A percentile compares a stretch with the other conserved stretches of the same genome.
These are phyloP conservation scores for Beauveria medogensis DNA, from an alignment of 2,329 filamentous ascomycete species.

Conservation along the genomic window DNA sequence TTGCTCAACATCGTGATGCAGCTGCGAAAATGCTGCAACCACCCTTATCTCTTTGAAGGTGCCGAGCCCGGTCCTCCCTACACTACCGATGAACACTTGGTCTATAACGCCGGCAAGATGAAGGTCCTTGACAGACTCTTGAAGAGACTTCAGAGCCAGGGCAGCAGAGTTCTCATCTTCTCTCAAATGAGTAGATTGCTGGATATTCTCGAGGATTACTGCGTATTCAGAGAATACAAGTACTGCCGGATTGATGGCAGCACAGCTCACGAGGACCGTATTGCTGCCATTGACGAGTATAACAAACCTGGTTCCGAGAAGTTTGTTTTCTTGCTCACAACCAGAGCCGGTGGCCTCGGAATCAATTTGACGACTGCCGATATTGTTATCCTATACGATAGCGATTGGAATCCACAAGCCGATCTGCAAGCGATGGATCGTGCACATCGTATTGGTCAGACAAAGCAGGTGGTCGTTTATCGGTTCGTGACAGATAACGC, in stretches of 20 bases:
- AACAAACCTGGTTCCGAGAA: constrained; percentile 94
- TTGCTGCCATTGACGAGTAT: constrained; percentile 96
- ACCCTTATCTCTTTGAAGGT: constrained; percentile 95
- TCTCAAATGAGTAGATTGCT: constrained; percentile 97
- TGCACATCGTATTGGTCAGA: constrained; percentile 96
- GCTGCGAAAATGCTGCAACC: constrained; percentile 96
- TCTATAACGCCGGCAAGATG: constrained; percentile 96
- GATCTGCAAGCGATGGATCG: constrained; percentile 99
- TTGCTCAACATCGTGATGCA: constrained; percentile 99
- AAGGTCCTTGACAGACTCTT: constrained; percentile 89
- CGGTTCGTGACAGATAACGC: constrained; percentile 96
- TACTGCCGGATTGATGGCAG: constrained; percentile 97
- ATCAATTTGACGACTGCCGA: constrained; percentile 95
- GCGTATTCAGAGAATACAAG: constrained; percentile 86
- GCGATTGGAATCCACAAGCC: constrained; percentile 97
- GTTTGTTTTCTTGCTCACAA: constrained; percentile 92
- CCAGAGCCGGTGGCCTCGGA: constrained; percentile 86
- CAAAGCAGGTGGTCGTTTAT: constrained; percentile 95
- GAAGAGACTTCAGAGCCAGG: constrained; percentile 72
- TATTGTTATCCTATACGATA: constrained; percentile 94
- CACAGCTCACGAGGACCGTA: constrained; percentile 95
- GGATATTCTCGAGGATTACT: constrained; percentile 97
- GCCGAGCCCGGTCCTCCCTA: constrained; percentile 96
- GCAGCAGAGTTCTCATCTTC: constrained; percentile 95
- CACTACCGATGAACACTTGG: constrained; percentile 91